phyloP scores from a whole-genome alignment of 495 filamentous ascomycete species.

The Lophiotrema nucula region DNA sequence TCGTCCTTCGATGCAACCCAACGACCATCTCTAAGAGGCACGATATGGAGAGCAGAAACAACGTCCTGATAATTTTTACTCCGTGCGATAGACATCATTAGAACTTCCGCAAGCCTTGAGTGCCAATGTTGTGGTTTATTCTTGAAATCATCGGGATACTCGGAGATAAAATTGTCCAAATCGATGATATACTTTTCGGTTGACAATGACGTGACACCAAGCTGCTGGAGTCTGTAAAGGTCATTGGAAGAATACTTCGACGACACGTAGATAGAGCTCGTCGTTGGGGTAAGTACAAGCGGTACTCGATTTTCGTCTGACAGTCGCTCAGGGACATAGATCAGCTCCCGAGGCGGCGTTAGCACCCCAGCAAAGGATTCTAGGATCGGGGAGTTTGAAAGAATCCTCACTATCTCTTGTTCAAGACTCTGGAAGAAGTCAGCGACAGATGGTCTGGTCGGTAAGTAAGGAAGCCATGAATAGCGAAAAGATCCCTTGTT shows the following conservation, averaged over 20 bases:
- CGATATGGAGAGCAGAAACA: not conserved
- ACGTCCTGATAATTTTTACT: not conserved
- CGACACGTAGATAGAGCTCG: not conserved
- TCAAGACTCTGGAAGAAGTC: not conserved
- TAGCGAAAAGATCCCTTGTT: not conserved
- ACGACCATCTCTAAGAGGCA: not conserved
- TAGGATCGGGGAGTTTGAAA: not conserved
- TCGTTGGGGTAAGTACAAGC: not conserved
- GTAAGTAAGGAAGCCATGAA: slow-evolving; percentile 3
- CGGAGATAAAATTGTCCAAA: not conserved
- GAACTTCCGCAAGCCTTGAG: not conserved
- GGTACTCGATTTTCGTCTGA: not conserved
- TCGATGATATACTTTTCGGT: not conserved
- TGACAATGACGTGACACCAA: not conserved
- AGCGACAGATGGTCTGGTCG: not conserved
- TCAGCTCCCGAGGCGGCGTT: not conserved
- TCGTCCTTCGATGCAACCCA: not conserved
- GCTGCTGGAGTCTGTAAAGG: not conserved
- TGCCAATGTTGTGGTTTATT: not conserved
- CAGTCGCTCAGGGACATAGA: not conserved
- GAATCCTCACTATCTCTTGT: not conserved
- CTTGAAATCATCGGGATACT: not conserved
- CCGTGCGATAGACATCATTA: not conserved
- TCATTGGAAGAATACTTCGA: not conserved
- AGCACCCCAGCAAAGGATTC: not conserved